Evolutionary conservation across 257 asterid species (phyloP), one percentile per base, ranked within the genome.

Genomic region (Solanum appendiculatum): DNA sequence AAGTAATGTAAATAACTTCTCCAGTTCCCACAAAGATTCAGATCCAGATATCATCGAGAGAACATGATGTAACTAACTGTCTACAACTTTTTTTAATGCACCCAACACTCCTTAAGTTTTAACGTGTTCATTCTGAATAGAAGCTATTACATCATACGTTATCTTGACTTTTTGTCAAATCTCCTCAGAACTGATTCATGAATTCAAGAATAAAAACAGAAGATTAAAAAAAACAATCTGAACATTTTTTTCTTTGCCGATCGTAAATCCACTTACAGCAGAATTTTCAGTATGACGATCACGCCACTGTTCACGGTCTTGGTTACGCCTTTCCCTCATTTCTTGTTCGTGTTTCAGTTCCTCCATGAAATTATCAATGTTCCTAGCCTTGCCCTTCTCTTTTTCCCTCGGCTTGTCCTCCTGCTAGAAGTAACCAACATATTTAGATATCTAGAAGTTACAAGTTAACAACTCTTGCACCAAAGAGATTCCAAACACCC

Each of bases 351-450:
- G 94, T 93, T 96, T 96, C 91, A 96, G 94, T 91, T 96, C 99
- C 92, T 96, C 99, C 99, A 96, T 96, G 85, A 96, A 96, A 92
- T 95, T 92, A 88, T 96, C 99, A 80, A 96, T 96, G 93, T 95
- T 95, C 90, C 98, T 88, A 15, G 96, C 88, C 92, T 96, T 96
- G 27, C 94, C 95, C 80, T 92, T 96, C 87, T 95, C 98, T 90
- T 90, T 94, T 87, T 96, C 98, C 92, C 91, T 96, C 1, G 96
- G 94, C 91, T 92, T 94, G 88, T 95, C 97, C 92, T 93, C 99
- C 92, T 95, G 95, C 90, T 31, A 87, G 86, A 82, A 63, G 58
- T 56, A 66, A n/a, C 81, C 29, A 86, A 84, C 82, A 36, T 86
- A 89, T n/a, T 69, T 86, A 83, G 80, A 87, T 84, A 70, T n/a